These are phyloP conservation scores for Stachybotrys chartarum DNA, from an alignment of 2,329 filamentous ascomycete species.

Conservation along the genomic window DNA sequence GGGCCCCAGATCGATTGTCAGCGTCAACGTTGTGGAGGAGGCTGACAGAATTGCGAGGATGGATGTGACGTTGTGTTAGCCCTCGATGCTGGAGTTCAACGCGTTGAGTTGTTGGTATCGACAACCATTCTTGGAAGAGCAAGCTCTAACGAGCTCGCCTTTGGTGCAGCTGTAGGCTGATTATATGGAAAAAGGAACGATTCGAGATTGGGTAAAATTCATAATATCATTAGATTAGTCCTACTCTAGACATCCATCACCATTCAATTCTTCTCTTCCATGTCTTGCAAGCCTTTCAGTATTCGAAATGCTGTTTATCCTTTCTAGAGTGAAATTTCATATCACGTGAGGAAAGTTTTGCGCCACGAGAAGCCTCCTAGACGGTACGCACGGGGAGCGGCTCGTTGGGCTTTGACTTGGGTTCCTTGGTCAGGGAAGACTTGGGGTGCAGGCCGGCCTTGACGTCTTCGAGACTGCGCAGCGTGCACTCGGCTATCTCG, in stretches of 20 bases:
- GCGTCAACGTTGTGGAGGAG: slow-evolving; percentile 25
- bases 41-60: slow-evolving; percentile 27
- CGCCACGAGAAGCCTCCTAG: slow-evolving; percentile 6
- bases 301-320: neutral
- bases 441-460: slow-evolving; percentile 19
- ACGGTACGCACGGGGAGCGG: slow-evolving; percentile 24
- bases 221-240: neutral
- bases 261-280: too few relatives aligned
- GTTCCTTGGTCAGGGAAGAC: slow-evolving; percentile 24
- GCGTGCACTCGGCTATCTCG: slow-evolving; percentile 55
- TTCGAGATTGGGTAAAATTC: slow-evolving; percentile 4
- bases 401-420: slow-evolving; percentile 15
- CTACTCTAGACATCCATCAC: neutral
- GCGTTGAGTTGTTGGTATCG: too few relatives aligned
- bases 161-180: too few relatives aligned
- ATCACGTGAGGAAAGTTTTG: neutral
- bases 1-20: slow-evolving; percentile 14
- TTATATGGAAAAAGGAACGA: slow-evolving; percentile 3
- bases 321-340: neutral
- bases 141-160: too few relatives aligned
- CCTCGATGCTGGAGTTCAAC: neutral
- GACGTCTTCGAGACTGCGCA: slow-evolving; percentile 48
- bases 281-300: neutral
- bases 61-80: slow-evolving; percentile 26
- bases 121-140: too few relatives aligned